A percentile compares a stretch with the other conserved stretches of the same genome.
Evolutionary conservation across 1,284 basidiomycete species (phyloP).

Genomic region (Ustilago tritici): DNA sequence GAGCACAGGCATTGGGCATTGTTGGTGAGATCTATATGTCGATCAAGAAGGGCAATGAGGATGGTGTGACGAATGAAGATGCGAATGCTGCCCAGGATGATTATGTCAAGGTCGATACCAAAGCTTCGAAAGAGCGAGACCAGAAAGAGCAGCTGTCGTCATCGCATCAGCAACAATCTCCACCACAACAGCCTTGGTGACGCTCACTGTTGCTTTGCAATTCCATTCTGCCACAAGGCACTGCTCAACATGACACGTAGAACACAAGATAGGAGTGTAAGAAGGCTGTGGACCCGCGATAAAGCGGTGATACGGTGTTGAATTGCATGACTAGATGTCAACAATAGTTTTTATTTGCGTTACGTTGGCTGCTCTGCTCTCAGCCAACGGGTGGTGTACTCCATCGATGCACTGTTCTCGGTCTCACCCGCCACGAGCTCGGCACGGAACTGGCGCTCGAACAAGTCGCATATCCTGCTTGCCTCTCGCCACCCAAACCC

Average conservation of each 20-base stretch:
- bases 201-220: background rate
- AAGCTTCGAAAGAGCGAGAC: slow-evolving; percentile 48
- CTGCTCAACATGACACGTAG: background rate
- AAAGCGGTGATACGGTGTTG: background rate
- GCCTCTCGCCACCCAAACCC: background rate
- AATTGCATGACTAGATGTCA: slow-evolving; percentile 1
- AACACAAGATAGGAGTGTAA: background rate
- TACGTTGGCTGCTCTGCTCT: background rate
- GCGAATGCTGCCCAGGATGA: slow-evolving; percentile 26
- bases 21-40: slow-evolving; percentile 55
- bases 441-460: slow-evolving; percentile 19
- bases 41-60: slow-evolving; percentile 47
- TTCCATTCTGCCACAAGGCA: background rate
- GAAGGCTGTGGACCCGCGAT: background rate
- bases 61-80: slow-evolving; percentile 3
- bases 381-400: slow-evolving; percentile 25
- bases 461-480: background rate
- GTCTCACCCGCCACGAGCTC: slow-evolving; percentile 20
- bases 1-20: slow-evolving; percentile 64
- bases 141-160: slow-evolving; percentile 5
- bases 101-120: slow-evolving; percentile 55
- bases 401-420: slow-evolving; percentile 44
- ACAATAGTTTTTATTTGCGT: background rate
- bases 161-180: background rate
- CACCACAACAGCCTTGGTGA: slow-evolving; percentile 34